These are phyloP conservation scores for Linanthus parryae DNA, from an alignment of 148 eudicot genomes.

Conservation along the genomic window DNA sequence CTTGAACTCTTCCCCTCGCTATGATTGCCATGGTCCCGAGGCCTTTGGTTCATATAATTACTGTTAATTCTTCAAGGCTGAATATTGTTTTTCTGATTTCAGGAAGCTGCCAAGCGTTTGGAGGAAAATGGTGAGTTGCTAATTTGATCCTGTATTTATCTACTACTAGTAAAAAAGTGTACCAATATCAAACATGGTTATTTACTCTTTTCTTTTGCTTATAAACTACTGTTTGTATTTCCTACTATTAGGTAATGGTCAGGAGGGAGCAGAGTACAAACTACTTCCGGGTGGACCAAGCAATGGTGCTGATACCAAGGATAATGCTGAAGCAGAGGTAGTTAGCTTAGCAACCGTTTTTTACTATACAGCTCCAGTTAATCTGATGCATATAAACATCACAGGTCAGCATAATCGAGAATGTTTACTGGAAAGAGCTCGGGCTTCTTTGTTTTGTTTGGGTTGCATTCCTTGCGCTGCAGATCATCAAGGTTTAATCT, in stretches of 20 bases:
- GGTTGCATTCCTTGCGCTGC: constrained; percentile 68
- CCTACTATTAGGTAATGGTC: constrained; percentile 32
- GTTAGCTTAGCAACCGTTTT: constrained; percentile 7
- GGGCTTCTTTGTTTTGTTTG: constrained; percentile 80
- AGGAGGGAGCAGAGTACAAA: constrained; percentile 57
- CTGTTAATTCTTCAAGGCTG: no score
- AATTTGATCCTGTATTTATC: no score
- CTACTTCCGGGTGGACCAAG: constrained; percentile 70
- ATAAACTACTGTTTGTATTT: constrained; percentile 1
- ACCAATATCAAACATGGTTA: not conserved
- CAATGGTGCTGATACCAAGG: constrained; percentile 19
- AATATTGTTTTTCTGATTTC: constrained; percentile 23
- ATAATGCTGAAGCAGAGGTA: constrained; percentile 32
- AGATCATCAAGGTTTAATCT: constrained; percentile 55
- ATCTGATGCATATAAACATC: constrained; percentile 10
- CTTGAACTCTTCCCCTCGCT: no score
- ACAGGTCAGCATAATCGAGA: constrained; percentile 58
- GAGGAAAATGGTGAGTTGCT: constrained; percentile 57
- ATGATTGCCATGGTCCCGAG: no score
- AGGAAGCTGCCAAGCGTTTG: constrained; percentile 57
- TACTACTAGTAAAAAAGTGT: no score
- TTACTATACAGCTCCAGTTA: not conserved
- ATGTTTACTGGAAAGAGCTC: constrained; percentile 80
- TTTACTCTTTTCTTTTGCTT: constrained; percentile 1
- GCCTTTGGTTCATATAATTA: no score